Base-by-base conservation (phyloP, 352 stramenopile species). In the Blastocystis sp. region DNA sequence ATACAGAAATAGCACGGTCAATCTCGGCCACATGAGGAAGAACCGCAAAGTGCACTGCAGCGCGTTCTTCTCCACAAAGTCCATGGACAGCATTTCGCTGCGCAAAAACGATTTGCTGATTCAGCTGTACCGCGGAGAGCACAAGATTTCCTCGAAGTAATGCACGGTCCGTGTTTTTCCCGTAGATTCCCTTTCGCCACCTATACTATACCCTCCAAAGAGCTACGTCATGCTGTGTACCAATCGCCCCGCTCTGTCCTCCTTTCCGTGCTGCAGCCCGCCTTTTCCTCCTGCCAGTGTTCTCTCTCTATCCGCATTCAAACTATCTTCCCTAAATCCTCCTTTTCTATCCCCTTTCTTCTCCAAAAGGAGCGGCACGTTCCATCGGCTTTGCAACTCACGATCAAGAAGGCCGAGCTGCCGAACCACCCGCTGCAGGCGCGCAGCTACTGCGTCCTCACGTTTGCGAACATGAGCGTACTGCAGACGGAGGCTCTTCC, bases 1-100 rank as follows among this genome's bases (percentile, higher is more conserved):
- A 28, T 77, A 77, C 28, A 59, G 19, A 28, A 21, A 77, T 59
- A 59, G 56, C 21, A 28, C 14, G 21, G 45, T 56, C 11, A 56
- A 77, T 1, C 28, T 77, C 28, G 67, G 67, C 28, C 67, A 77
- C 40, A 77, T 77, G 67, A 77, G 56, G 56, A 77, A 77, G 67
- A 77, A 77, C 28, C 23, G 19, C 11, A 60, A 52, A 59, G 14
- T 34, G 40, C 40, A 77, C 40, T 21, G 45, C 21, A 40, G 67
- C 1, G 11, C 14, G 45, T 77, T 60, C 34, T 77, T 77, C 56
- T 56, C 67, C 9, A 21, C 56, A 62, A 23, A 11, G 2, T 19
- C 23, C 19, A 59, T 10, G 10, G 45, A 77, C 23, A 14, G 23
- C 23, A 11, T 11, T 21, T 60, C 67, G 21, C 19, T 21, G 21